Evolutionary conservation across 2,329 filamentous ascomycete species (phyloP).

Genomic region (Cephalotrichum gorgonifer): DNA sequence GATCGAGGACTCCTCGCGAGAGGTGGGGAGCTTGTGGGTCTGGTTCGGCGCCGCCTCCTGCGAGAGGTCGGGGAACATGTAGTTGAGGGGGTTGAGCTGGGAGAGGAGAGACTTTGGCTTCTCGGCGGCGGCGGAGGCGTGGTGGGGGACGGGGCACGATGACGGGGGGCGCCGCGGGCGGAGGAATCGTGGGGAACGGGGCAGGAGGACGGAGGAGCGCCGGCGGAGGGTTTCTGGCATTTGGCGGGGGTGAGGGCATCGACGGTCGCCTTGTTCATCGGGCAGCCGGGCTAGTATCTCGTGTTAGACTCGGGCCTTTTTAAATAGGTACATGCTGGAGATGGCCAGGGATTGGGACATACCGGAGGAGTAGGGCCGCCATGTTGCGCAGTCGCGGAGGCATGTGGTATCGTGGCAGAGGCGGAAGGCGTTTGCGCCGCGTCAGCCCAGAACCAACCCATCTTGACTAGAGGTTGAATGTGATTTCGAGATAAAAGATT

Average conservation of each 20-base stretch:
- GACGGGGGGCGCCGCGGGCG: slow-evolving; percentile 21
- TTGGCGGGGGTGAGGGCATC: slow-evolving; percentile 31
- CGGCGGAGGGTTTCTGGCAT: slow-evolving; percentile 10
- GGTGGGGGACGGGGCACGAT: slow-evolving; percentile 35
- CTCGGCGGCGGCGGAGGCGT: slow-evolving; percentile 15
- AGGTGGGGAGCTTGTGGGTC: slow-evolving; percentile 61
- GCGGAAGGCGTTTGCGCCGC: slow-evolving; percentile 13
- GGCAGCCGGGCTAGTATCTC: slow-evolving; percentile 35
- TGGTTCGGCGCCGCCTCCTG: slow-evolving; percentile 70
- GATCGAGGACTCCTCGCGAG: slow-evolving; percentile 79
- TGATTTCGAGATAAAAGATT: not conserved
- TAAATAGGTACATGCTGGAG: not conserved
- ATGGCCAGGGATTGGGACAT: not conserved
- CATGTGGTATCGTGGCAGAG: not conserved
- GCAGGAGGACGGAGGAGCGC: slow-evolving; percentile 20
- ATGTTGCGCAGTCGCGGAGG: not conserved
- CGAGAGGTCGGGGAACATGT: slow-evolving; percentile 84
- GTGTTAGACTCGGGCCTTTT: too few relatives aligned
- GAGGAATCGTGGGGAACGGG: slow-evolving; percentile 33
- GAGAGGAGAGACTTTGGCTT: slow-evolving; percentile 38
- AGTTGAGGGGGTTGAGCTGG: slow-evolving; percentile 66
- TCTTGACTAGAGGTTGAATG: slow-evolving; percentile 18
- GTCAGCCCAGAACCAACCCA: slow-evolving; percentile 59
- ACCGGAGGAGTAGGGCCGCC: slow-evolving; percentile 2
- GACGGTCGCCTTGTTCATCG: slow-evolving; percentile 45